These are phyloP conservation scores for Penicillium crystallinum DNA, from an alignment of 495 filamentous ascomycete genomes.

Conservation along the genomic window DNA sequence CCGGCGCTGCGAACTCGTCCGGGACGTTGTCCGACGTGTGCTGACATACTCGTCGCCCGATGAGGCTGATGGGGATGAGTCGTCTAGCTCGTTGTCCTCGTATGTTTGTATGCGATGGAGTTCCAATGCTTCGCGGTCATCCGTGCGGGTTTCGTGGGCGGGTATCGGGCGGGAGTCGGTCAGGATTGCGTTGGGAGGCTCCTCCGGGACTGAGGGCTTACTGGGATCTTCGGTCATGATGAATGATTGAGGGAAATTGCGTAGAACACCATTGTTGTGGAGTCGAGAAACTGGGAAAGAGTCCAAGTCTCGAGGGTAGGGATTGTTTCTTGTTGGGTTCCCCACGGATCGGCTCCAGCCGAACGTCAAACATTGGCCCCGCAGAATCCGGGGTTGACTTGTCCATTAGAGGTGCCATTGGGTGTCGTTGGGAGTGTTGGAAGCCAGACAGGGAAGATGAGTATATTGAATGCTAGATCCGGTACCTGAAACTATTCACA, in stretches of 20 bases:
- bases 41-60: conserved; percentile 33
- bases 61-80: conserved; percentile 26
- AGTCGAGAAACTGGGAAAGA: too few species aligned
- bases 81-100: conserved; percentile 16
- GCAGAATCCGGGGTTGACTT: neutral
- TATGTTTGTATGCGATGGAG: conserved; percentile 27
- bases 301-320: neutral
- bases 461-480: neutral
- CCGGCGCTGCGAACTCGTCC: conserved; percentile 9
- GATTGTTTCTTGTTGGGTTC: neutral
- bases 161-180: conserved; percentile 21
- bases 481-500: too few species aligned
- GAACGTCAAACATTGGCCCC: conserved; percentile 2
- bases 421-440: neutral
- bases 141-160: conserved; percentile 7
- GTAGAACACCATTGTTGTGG: neutral
- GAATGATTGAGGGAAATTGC: too few species aligned
- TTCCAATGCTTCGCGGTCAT: conserved; percentile 27
- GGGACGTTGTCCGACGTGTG: conserved; percentile 23
- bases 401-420: neutral
- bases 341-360: conserved; percentile 6
- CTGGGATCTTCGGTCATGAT: conserved; percentile 8
- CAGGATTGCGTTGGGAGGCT: conserved; percentile 5
- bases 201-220: conserved; percentile 1
- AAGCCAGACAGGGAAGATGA: neutral